phyloP scores from a whole-genome alignment of 2,329 filamentous ascomycete genomes.

The Hysterium pulicare region DNA sequence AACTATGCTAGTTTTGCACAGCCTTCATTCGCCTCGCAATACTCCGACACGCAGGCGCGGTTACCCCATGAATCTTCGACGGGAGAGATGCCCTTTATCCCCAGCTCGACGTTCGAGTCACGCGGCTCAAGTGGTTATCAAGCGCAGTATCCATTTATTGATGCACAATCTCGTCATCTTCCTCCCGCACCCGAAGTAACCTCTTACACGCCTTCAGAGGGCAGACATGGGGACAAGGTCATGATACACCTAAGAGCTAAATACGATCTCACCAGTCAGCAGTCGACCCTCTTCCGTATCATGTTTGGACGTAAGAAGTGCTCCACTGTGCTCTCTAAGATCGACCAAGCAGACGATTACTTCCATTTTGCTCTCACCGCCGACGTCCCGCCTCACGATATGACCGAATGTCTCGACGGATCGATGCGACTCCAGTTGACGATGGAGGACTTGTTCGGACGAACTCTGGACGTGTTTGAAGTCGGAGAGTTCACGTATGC shows the following conservation, averaged over 20 bases:
- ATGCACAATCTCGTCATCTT: slow-evolving; percentile 55
- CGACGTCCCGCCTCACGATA: slow-evolving; percentile 65
- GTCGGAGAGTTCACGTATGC: slow-evolving; percentile 63
- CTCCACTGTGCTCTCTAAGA: slow-evolving; percentile 62
- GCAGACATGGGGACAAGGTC: slow-evolving; percentile 66
- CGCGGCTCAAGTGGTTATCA: slow-evolving; percentile 39
- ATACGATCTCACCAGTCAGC: slow-evolving; percentile 66
- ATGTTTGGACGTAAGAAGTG: slow-evolving; percentile 77
- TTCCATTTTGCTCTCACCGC: slow-evolving; percentile 70
- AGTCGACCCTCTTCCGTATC: slow-evolving; percentile 57
- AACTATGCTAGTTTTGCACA: slow-evolving; percentile 48
- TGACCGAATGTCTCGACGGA: slow-evolving; percentile 54
- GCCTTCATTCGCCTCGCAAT: slow-evolving; percentile 48
- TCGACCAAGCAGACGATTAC: slow-evolving; percentile 54
- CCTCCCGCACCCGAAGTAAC: slow-evolving; percentile 56
- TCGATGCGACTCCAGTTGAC: slow-evolving; percentile 58
- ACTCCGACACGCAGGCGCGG: slow-evolving; percentile 48
- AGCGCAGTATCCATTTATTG: slow-evolving; percentile 54
- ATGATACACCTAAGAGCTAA: slow-evolving; percentile 70
- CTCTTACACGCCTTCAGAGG: slow-evolving; percentile 67
- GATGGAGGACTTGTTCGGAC: slow-evolving; percentile 56
- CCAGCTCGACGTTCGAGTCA: slow-evolving; percentile 50
- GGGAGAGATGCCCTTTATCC: slow-evolving; percentile 44
- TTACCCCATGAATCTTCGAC: slow-evolving; percentile 48
- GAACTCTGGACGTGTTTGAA: slow-evolving; percentile 49